Evolutionary conservation across 257 asterid genomes (phyloP), one percentile per base, ranked within the genome.

Genomic region (Fraxinus excelsior): DNA sequence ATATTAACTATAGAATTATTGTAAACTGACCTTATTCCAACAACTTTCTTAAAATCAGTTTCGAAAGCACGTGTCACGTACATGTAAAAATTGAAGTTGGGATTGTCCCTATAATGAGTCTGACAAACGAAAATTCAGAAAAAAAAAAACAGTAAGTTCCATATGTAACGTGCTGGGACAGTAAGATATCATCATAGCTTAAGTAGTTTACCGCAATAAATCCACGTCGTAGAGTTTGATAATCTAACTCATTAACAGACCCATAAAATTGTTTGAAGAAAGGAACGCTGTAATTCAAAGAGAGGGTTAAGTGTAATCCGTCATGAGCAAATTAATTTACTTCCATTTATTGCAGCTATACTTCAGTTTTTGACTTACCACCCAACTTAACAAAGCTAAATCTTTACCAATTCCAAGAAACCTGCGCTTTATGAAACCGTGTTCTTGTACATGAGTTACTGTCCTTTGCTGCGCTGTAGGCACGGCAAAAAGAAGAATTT

Each of bases 231-330:
- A 85, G 82, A 21, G 86, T 80, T 29, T 72, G 74, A 71, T 87
- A 87, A 68, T 87, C 91, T 38, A 85, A 79, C 67, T 82, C 78
- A 10, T 75, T 84, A 87, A 29, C 88, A 3, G 91, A 84, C 32
- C 83, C 87, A 44, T 78, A 84, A 74, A 87, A 80, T 69, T 85
- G 91, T 85, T 87, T 87, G 75, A 85, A 84, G 80, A 87, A 87
- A 84, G 9, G 90, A 82, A 51, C 74, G 79, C 91, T 87, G 87
- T 44, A 70, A 74, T 4, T 21, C 56, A 35, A 71, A 16, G 67
- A 5, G 29, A 13, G 74, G 13, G 7, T 14, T 44, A 7, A 21
- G 37, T 7, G 71, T 28, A n/a, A 37, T 11, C 38, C 31, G 25
- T 67, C 38, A 23, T 6, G 14, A 25, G 8, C 11, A 49, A 51